Evolutionary conservation across 1,139 yeast species (phyloP).

Genomic region (Debaryomyces fabryi): DNA sequence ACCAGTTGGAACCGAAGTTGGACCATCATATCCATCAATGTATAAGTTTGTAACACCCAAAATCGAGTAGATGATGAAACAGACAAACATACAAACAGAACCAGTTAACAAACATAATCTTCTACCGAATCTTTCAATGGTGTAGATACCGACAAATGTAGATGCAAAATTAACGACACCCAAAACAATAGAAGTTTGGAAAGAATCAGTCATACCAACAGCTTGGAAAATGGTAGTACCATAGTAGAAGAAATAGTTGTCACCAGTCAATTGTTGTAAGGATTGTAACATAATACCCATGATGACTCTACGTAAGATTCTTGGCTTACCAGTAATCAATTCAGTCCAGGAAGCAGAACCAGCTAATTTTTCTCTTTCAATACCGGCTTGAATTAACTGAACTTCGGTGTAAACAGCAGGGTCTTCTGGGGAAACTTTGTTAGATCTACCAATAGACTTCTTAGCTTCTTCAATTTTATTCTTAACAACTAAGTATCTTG

Average conservation of each 20-base stretch:
- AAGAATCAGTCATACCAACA: slow-evolving; percentile 74
- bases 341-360: slow-evolving; percentile 74
- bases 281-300: slow-evolving; percentile 69
- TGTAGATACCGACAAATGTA: slow-evolving; percentile 66
- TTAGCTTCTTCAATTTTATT: slow-evolving; percentile 45
- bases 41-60: slow-evolving; percentile 63
- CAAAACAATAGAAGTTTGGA: slow-evolving; percentile 72
- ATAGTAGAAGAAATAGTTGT: slow-evolving; percentile 80
- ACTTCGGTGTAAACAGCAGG: slow-evolving; percentile 61
- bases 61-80: slow-evolving; percentile 63
- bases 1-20: slow-evolving; percentile 54
- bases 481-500: slow-evolving; percentile 49
- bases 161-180: slow-evolving; percentile 81
- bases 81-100: slow-evolving; percentile 52
- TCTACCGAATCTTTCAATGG: slow-evolving; percentile 73
- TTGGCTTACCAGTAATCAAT: slow-evolving; percentile 66
- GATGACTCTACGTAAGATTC: slow-evolving; percentile 62
- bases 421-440: slow-evolving; percentile 63
- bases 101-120: slow-evolving; percentile 60
- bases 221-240: slow-evolving; percentile 79
- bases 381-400: slow-evolving; percentile 62
- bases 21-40: slow-evolving; percentile 49
- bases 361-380: slow-evolving; percentile 62
- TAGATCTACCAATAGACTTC: slow-evolving; percentile 59
- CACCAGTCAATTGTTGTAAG: slow-evolving; percentile 79